Evolutionary conservation across 371 early-diverging fungal species (phyloP).

Genomic region (Actinomortierella ambigua): DNA sequence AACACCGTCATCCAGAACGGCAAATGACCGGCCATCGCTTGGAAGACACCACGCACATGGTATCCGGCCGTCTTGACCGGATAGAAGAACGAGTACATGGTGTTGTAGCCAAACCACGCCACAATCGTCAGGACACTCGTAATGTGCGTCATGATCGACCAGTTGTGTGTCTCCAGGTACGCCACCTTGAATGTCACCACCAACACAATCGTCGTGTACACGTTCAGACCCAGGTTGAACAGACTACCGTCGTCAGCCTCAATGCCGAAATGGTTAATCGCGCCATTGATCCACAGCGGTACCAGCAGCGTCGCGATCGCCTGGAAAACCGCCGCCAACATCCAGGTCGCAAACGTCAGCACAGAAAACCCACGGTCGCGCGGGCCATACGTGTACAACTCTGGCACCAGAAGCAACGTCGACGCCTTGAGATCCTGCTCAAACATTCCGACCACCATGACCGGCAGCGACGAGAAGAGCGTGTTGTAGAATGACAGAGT

Average conservation of each 20-base stretch:
- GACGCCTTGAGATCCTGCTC: constrained; percentile 78
- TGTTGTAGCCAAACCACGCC: constrained; percentile 64
- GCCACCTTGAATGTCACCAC: constrained; percentile 67
- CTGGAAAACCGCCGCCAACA: constrained; percentile 67
- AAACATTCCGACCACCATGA: constrained; percentile 80
- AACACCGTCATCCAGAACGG: constrained; percentile 58
- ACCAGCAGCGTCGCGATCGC: constrained; percentile 52
- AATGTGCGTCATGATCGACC: constrained; percentile 58
- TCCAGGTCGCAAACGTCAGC: constrained; percentile 61
- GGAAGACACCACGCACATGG: constrained; percentile 55
- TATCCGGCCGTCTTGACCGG: constrained; percentile 51
- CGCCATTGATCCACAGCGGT: constrained; percentile 51
- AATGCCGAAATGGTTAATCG: constrained; percentile 47
- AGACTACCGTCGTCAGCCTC: constrained; percentile 45
- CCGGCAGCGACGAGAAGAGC: constrained; percentile 80
- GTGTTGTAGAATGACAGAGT: constrained; percentile 84
- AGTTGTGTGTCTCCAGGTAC: constrained; percentile 60
- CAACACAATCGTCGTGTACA: constrained; percentile 62
- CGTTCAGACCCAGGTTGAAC: constrained; percentile 54
- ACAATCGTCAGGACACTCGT: constrained; percentile 53
- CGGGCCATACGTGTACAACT: constrained; percentile 73
- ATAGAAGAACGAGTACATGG: constrained; percentile 55
- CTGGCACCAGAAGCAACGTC: constrained; percentile 72
- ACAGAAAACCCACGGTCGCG: constrained; percentile 65
- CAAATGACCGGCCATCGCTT: constrained; percentile 35